These are phyloP conservation scores for Colletotrichum tamarilloi DNA, from an alignment of 2,329 filamentous ascomycete genomes.

Conservation along the genomic window DNA sequence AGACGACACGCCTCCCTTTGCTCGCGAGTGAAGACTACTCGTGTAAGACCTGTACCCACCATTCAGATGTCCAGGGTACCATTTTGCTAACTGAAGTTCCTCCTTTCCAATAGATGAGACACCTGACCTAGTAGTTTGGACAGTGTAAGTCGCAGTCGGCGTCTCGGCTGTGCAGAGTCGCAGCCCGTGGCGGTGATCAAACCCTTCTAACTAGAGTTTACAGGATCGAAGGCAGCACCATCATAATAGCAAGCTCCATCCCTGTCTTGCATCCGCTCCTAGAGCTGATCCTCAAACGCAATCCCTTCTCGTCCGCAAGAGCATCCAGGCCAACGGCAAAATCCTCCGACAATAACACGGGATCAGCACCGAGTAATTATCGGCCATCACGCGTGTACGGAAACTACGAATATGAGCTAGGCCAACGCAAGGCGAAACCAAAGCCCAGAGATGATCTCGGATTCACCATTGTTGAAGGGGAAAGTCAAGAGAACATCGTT, in stretches of 20 bases:
- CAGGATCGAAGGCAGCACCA: slow-evolving; percentile 47
- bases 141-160: slow-evolving; percentile 45
- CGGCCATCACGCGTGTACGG: not conserved
- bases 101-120: slow-evolving; percentile 45
- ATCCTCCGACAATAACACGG: not conserved
- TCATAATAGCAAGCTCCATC: slow-evolving; percentile 49
- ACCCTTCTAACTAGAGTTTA: not conserved
- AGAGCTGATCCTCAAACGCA: slow-evolving; percentile 6
- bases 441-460: slow-evolving; percentile 32
- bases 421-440: slow-evolving; percentile 24
- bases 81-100: not conserved
- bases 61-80: not conserved
- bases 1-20: slow-evolving; percentile 49
- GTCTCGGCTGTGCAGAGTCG: not conserved
- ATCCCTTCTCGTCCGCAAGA: slow-evolving; percentile 27
- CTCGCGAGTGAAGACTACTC: slow-evolving; percentile 40
- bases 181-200: not conserved
- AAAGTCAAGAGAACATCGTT: slow-evolving; percentile 35
- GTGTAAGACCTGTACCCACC: slow-evolving; percentile 25
- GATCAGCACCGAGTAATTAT: not conserved
- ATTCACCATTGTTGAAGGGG: slow-evolving; percentile 33
- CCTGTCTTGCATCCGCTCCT: slow-evolving; percentile 47
- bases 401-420: slow-evolving; percentile 15
- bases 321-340: not conserved
- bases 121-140: slow-evolving; percentile 57